These are phyloP conservation scores for Tarenaya hassleriana DNA, from an alignment of 345 rosid species.

Conservation along the genomic window DNA sequence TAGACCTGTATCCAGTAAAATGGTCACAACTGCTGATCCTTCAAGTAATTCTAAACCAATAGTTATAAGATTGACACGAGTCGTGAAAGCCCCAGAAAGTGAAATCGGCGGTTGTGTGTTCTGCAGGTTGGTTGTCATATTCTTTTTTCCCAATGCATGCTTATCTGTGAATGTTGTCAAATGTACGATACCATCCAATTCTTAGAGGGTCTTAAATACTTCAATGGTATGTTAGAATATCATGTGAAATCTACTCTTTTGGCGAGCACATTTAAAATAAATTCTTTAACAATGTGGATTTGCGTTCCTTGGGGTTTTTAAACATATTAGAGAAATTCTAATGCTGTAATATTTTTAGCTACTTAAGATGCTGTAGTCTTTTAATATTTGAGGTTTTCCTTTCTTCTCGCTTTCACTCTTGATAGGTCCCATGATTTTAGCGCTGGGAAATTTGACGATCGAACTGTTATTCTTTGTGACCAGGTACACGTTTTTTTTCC, in stretches of 20 bases:
- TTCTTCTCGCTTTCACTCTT: constrained; percentile 1
- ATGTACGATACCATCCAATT: too few relatives aligned
- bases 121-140: constrained; percentile 62
- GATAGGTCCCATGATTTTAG: constrained; percentile 77
- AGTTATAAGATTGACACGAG: constrained; percentile 52
- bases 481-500: constrained; percentile 58
- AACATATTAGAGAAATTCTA: not conserved
- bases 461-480: constrained; percentile 89
- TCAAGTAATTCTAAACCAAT: constrained; percentile 41
- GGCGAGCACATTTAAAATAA: constrained; percentile 7
- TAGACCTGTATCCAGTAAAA: constrained; percentile 35
- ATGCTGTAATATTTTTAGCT: too few relatives aligned
- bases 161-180: not conserved
- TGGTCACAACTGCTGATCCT: constrained; percentile 35
- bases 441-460: constrained; percentile 57
- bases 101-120: constrained; percentile 90
- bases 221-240: too few relatives aligned
- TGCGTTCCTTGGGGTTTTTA: not conserved
- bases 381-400: not conserved
- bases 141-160: not conserved
- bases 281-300: constrained; percentile 2
- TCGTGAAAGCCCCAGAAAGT: constrained; percentile 63
- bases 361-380: not conserved
- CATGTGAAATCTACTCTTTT: constrained; percentile 10
- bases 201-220: too few relatives aligned